Base-by-base conservation (phyloP, 805 yeast genomes). In the Saccharomycopsis oosterbeekiorum region DNA sequence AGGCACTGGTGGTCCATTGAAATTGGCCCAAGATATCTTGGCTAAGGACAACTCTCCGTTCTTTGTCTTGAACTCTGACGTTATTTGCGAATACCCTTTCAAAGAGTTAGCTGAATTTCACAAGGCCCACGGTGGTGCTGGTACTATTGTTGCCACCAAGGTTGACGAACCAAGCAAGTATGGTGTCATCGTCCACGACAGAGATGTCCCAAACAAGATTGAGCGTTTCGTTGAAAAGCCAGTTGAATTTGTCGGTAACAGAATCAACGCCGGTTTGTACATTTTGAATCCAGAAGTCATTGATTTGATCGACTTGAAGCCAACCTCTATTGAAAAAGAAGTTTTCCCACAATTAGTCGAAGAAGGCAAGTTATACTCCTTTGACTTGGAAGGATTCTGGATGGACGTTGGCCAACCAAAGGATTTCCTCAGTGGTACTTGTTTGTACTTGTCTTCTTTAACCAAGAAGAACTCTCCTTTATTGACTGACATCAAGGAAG, bases 321-420 rank as follows among this genome's bases (percentile, higher is more conserved):
- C 99, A 76, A 94, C 99, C 69, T 93, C 98, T 59, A 94, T 94
- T 71, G 99, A 94, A 83, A 92, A 92, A 86, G 99, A 94, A 83
- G 92, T 97, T 69, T 94, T 94, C 97, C 99, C 99, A 71, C 78
- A 80, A 71, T 84, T 94, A 70, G 97, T 96, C 68, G 96, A 89
- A 78, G 79, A 86, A 74, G 91, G 87, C 73, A 82, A 86, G 64
- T 83, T 94, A 71, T 94, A 86, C 83, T 92, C 98, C 60, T 94
- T 89, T 73, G 99, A 94, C 77, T 84, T 94, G 73, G 97, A 94
- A 81, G 98, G 99, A 68, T 94, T 85, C 89, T 94, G 99, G 99
- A 94, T 94, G 99, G 99, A 94, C 77, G 97, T 94, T 69, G 99
- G 99, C 77, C 99, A 94, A 82, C 99, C 99, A 83, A 94, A 93